Conservation (phyloP, 106 monocot species). For the Hemerocallis citrina region DNA sequence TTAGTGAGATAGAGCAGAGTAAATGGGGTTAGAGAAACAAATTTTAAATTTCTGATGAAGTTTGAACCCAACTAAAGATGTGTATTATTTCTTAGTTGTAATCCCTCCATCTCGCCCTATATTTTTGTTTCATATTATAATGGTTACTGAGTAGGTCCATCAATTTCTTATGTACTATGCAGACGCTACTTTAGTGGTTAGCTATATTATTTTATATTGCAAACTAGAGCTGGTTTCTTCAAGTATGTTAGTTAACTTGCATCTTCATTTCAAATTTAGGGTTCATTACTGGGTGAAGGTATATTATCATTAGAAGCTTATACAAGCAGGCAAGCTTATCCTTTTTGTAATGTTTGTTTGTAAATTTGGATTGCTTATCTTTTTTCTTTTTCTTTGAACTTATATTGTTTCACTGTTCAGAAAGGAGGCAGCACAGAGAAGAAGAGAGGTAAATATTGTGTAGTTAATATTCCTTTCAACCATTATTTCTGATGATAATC, state of each 20-base stretch:
- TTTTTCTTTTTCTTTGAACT: constrained; percentile 3
- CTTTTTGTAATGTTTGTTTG: not conserved
- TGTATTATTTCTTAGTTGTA: too few species aligned
- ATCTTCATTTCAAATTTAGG: constrained; percentile 5
- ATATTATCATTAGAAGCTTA: constrained; percentile 8
- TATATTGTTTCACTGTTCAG: constrained; percentile 13
- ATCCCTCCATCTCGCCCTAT: too few species aligned
- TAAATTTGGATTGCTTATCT: not conserved
- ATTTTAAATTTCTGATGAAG: too few species aligned
- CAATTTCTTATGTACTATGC: too few species aligned
- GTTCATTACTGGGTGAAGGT: constrained; percentile 13
- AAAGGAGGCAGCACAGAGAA: constrained; percentile 19
- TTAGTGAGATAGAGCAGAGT: too few species aligned
- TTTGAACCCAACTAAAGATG: too few species aligned
- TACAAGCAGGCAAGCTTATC: constrained; percentile 18
- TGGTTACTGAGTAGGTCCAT: too few species aligned
- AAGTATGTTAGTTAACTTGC: not conserved
- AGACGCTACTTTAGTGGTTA: too few species aligned
- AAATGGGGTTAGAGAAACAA: too few species aligned
- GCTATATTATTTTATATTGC: not conserved
- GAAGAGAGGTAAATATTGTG: constrained; percentile 31
- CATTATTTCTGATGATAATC: not conserved
- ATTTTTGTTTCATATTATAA: too few species aligned
- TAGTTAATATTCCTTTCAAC: not conserved
- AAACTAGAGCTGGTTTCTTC: not conserved